Evolutionary conservation across 1,284 basidiomycete species (phyloP).

Genomic region (Irpex rosettiformis): DNA sequence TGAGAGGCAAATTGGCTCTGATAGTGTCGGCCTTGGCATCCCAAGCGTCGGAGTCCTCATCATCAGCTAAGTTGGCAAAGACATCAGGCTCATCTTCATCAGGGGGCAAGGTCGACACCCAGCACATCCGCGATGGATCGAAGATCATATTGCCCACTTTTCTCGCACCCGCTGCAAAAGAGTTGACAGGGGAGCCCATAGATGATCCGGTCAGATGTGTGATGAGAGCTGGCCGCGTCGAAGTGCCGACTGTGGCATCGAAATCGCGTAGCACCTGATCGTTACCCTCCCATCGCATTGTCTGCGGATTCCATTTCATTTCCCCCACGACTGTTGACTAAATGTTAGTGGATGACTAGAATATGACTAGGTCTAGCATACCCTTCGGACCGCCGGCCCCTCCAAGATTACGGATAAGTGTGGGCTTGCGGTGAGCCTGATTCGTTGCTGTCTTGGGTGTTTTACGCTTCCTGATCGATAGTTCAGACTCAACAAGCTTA

Average conservation of each 20-base stretch:
- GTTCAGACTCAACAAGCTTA: slow-evolving; percentile 28
- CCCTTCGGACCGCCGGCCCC: slow-evolving; percentile 73
- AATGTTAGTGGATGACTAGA: not conserved
- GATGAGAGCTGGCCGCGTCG: slow-evolving; percentile 92
- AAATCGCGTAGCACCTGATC: slow-evolving; percentile 88
- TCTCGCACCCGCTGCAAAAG: slow-evolving; percentile 73
- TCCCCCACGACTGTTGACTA: slow-evolving; percentile 73
- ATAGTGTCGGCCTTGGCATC: slow-evolving; percentile 74
- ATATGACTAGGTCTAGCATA: slow-evolving; percentile 33
- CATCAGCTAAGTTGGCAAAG: slow-evolving; percentile 86
- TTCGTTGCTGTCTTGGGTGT: slow-evolving; percentile 36
- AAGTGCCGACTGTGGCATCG: slow-evolving; percentile 77
- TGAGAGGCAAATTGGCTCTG: slow-evolving; percentile 52
- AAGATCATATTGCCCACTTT: slow-evolving; percentile 98
- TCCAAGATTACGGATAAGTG: slow-evolving; percentile 84
- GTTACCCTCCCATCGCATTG: slow-evolving; percentile 95
- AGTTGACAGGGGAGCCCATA: slow-evolving; percentile 73
- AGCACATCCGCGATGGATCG: slow-evolving; percentile 91
- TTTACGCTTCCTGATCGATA: slow-evolving; percentile 54
- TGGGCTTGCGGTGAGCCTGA: slow-evolving; percentile 67
- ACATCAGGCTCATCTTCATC: slow-evolving; percentile 94
- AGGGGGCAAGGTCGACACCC: slow-evolving; percentile 80
- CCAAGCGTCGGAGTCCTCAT: slow-evolving; percentile 76
- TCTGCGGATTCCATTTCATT: slow-evolving; percentile 94
- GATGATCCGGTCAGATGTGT: slow-evolving; percentile 84